phyloP scores from a whole-genome alignment of 768 basidiomycete genomes.

The Lactifluus piperatus region DNA sequence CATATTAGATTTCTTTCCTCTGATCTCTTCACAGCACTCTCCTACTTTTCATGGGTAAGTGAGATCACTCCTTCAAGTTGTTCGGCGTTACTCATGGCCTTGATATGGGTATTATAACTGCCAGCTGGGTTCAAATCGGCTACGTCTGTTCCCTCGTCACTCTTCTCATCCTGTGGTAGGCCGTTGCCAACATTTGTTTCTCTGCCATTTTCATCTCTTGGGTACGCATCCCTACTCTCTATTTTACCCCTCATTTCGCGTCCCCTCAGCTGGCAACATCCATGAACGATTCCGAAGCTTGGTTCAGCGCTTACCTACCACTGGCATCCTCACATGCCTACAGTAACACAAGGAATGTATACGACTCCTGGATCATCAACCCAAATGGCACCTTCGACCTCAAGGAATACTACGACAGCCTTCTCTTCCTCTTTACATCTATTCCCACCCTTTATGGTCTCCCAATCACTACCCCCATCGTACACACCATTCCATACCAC shows the following conservation, averaged over 20 bases:
- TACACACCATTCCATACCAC: no score
- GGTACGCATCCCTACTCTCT: constrained; percentile 25
- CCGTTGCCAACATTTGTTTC: constrained; percentile 80
- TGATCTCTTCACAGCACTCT: background rate
- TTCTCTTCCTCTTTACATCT: no score
- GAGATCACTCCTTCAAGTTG: background rate
- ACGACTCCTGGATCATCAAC: no score
- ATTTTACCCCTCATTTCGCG: constrained; percentile 28
- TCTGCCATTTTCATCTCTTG: constrained; percentile 67
- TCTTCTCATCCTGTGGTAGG: constrained; percentile 58
- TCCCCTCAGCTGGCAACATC: no score
- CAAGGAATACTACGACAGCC: no score
- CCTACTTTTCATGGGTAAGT: background rate
- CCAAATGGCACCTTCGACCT: no score
- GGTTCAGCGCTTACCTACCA: no score
- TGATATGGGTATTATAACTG: constrained; percentile 69
- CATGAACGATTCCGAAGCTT: no score
- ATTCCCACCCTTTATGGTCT: no score
- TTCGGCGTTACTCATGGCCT: constrained; percentile 17
- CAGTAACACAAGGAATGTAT: no score
- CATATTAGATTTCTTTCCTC: background rate
- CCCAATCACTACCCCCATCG: no score
- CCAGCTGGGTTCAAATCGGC: constrained; percentile 79
- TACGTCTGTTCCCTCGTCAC: constrained; percentile 62
- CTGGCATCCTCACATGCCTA: no score